Percentiles rank a stretch among this genome's conserved stretches.
phyloP scores from a whole-genome alignment of 1,139 yeast genomes.

The Tardiomyces depauwii region DNA sequence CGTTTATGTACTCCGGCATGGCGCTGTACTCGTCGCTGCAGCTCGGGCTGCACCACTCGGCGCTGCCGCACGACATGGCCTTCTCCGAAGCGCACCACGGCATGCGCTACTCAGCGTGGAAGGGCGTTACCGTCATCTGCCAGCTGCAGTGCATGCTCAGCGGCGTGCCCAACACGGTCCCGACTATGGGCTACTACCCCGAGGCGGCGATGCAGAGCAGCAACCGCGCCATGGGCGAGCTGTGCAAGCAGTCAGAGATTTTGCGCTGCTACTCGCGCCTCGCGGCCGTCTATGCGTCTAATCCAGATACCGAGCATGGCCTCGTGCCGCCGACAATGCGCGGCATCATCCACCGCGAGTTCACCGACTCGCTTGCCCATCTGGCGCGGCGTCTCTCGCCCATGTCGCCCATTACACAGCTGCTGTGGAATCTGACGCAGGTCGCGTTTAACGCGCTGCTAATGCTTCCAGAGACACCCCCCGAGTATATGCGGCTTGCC shows the following conservation, averaged over 20 bases:
- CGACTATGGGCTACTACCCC: not conserved
- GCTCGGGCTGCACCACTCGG: not conserved
- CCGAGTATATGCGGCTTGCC: not conserved
- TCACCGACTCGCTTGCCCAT: not conserved
- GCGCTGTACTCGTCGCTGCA: not conserved
- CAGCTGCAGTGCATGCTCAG: not conserved
- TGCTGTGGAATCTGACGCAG: not conserved
- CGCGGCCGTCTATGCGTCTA: not conserved
- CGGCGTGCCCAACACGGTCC: not conserved
- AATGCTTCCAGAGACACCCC: not conserved
- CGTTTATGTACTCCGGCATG: not conserved
- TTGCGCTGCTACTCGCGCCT: not conserved
- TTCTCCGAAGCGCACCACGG: not conserved
- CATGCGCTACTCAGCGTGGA: not conserved
- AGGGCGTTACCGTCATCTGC: not conserved
- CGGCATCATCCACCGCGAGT: not conserved
- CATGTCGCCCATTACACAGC: not conserved
- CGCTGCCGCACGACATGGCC: not conserved
- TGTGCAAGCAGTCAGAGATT: not conserved
- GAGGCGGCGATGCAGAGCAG: not conserved
- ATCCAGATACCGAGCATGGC: not conserved
- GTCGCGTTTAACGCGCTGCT: not conserved
- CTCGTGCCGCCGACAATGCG: not conserved
- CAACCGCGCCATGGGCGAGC: not conserved
- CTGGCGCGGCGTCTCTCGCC: not conserved